A percentile compares a stretch with the other conserved stretches of the same genome.
phyloP scores from a whole-genome alignment of 1,284 basidiomycete species.

The Volvariella surrecta region DNA sequence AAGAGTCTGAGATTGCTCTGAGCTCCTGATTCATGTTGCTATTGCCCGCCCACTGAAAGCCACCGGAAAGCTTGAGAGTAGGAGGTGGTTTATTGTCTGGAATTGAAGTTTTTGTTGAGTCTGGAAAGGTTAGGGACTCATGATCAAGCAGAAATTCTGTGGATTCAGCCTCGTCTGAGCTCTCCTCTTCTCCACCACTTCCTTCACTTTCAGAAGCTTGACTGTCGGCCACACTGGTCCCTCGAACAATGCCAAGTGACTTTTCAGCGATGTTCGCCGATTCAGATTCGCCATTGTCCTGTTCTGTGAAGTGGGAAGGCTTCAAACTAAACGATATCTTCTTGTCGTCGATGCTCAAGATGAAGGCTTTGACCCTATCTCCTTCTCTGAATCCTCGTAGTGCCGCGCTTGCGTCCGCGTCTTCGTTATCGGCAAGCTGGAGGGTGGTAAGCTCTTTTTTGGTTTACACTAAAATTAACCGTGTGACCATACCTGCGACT shows the following conservation, averaged over 20 bases:
- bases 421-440: slow-evolving; percentile 79
- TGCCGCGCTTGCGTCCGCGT: slow-evolving; percentile 70
- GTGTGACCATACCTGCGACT: slow-evolving; percentile 62
- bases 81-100: slow-evolving; percentile 7
- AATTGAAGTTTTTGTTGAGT: too few species aligned
- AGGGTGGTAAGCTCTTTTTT: too few species aligned
- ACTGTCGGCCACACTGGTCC: slow-evolving; percentile 7
- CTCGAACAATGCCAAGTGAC: slow-evolving; percentile 32
- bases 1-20: slow-evolving; percentile 20
- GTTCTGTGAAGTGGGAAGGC: slow-evolving; percentile 74
- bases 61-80: slow-evolving; percentile 44
- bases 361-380: slow-evolving; percentile 77
- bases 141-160: neutral
- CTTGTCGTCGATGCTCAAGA: slow-evolving; percentile 74
- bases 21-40: slow-evolving; percentile 23
- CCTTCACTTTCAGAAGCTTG: slow-evolving; percentile 32
- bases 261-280: slow-evolving; percentile 22
- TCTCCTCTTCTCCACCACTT: slow-evolving; percentile 22
- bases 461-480: slow-evolving; percentile 3
- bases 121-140: neutral
- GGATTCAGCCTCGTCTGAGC: neutral
- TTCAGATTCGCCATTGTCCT: slow-evolving; percentile 25
- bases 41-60: slow-evolving; percentile 62
- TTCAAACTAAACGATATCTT: slow-evolving; percentile 87
- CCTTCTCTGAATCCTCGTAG: slow-evolving; percentile 81